Percentiles rank a stretch among this genome's conserved stretches.
phyloP scores from a whole-genome alignment of 345 rosid genomes.

The Eucalyptus regnans region DNA sequence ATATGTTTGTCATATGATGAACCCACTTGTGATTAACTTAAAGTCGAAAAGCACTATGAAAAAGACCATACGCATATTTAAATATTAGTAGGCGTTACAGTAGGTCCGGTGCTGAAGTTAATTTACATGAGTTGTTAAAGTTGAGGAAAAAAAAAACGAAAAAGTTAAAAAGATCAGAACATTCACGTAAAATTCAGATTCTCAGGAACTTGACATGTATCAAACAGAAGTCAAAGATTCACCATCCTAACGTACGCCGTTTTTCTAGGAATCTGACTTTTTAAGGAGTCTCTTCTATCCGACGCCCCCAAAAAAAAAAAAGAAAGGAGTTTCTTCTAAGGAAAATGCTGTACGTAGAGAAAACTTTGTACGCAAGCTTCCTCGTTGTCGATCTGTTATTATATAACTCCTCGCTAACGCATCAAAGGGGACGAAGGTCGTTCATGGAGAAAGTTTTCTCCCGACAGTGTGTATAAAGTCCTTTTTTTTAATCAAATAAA shows the following conservation, averaged over 20 bases:
- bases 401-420: neutral
- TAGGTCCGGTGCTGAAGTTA: neutral
- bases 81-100: neutral
- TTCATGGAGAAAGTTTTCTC: neutral
- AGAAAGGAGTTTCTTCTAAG: neutral
- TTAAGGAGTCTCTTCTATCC: neutral
- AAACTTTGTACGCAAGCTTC: neutral
- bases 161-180: neutral
- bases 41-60: neutral
- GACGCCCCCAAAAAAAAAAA: too few relatives aligned
- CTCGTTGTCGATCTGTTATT: neutral
- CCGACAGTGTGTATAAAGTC: neutral
- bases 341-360: neutral
- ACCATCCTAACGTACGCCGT: neutral
- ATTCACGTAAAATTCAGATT: neutral
- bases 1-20: neutral
- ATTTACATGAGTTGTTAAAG: neutral
- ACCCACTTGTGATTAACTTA: neutral
- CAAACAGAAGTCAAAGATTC: neutral
- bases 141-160: neutral
- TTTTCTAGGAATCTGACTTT: neutral
- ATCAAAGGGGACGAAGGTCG: neutral
- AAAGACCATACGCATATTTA: neutral
- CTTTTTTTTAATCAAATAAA: neutral
- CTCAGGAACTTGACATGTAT: neutral